Base-by-base conservation (phyloP, 345 rosid genomes). In the Citrus medica region DNA sequence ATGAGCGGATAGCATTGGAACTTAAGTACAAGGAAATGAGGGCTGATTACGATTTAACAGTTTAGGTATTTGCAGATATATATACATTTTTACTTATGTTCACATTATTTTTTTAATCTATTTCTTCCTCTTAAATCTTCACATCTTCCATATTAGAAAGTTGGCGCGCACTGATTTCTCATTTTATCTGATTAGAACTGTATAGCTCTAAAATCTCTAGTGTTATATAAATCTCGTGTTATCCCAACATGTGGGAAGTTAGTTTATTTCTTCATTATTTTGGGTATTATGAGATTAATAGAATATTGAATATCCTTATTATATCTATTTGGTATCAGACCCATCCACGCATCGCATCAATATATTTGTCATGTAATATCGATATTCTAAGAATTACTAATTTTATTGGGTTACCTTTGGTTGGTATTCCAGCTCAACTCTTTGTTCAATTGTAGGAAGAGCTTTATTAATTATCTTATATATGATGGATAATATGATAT, bases 21-120 rank as follows among this genome's bases (percentile, higher is more conserved):
- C 68, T 84, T 5, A 21, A 72, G 66, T 58, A 32, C 53, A 78
- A 72, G 83, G 58, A 60, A 74, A 42, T 32, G 67, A 42, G 72
- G 46, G 75, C 77, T 51, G 67, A 82, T 25, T 73, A 25, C 37
- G 40, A 61, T 46, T 73, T 51, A 51, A 7, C 17, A 70, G 74
- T 24, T 70, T 73, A 59, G 66, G 76, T 59, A 33, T 59, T 58
- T 37, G 2, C 5, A 7, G 40, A 37, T 25, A 25, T 17, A 63
- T 30, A 10, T 9, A 9, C 19, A 63, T 16, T 5, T 19, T 16
- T 32, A 64, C 33, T 64, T 64, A 16, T 5, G 13, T 13, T 3
- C 22, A 35, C 6, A 2, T 19, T 37, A 35, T 37, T 22, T 35
- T 22, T 33, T 58, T 6, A 17, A n/a, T 58, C 12, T 32, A 22